Percentiles rank a stretch among this genome's conserved stretches.
Conservation (phyloP, 2,329 filamentous ascomycete genomes). For the Botrytis squamosa region DNA sequence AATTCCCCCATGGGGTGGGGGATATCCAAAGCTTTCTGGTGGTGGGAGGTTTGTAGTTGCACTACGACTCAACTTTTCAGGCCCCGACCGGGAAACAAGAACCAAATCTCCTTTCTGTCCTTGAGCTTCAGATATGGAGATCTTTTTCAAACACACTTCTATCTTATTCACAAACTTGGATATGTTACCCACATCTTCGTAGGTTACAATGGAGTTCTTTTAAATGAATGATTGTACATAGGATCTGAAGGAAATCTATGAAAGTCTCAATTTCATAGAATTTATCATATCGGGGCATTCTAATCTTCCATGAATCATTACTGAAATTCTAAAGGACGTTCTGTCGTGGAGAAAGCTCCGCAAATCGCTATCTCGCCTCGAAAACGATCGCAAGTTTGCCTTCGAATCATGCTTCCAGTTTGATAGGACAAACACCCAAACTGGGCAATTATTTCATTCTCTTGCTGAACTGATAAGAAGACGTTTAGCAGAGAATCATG, state of each 20-base stretch:
- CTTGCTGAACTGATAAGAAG: not conserved
- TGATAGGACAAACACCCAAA: not conserved
- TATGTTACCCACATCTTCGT: not conserved
- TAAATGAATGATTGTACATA: not conserved
- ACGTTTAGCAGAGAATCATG: accelerated
- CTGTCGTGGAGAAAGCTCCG: no score
- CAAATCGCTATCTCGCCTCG: not conserved
- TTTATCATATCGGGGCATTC: not conserved
- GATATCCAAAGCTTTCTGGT: accelerated
- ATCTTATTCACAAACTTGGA: not conserved
- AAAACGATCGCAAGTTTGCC: not conserved
- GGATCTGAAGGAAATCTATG: not conserved
- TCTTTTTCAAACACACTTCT: accelerated
- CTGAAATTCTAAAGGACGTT: accelerated
- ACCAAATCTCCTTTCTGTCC: not conserved
- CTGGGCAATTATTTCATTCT: not conserved
- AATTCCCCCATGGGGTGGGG: accelerated
- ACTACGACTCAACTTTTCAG: not conserved
- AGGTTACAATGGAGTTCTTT: not conserved
- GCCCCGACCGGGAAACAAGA: accelerated
- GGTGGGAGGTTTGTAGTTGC: not conserved
- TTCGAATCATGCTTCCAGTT: not conserved
- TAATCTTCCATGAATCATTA: not conserved
- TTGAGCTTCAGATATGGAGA: no score
- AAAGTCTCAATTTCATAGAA: not conserved